Evolutionary conservation across 129 eudicot genomes (phyloP).

Genomic region (Chrysanthemum seticuspe): DNA sequence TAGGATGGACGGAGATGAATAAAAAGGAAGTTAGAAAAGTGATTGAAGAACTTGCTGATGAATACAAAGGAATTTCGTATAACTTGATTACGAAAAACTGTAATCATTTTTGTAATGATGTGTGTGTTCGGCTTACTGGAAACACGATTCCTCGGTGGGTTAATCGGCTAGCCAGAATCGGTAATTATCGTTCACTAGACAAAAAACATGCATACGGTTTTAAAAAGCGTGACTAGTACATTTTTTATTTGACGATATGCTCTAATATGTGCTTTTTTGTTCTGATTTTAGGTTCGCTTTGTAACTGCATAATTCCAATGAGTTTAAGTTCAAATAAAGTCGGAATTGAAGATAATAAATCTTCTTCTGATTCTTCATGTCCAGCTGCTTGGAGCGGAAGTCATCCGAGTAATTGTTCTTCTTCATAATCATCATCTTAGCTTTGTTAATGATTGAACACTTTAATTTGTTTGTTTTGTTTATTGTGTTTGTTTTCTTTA

Average conservation of each 20-base stretch:
- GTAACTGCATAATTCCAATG: slow-evolving; percentile 77
- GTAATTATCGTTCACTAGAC: slow-evolving; percentile 26
- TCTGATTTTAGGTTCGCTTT: slow-evolving; percentile 47
- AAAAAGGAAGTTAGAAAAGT: slow-evolving; percentile 46
- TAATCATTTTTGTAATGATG: slow-evolving; percentile 89
- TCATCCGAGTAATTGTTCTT: slow-evolving; percentile 26
- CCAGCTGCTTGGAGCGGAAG: slow-evolving; percentile 13
- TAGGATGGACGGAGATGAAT: slow-evolving; percentile 69
- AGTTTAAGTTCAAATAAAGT: slow-evolving; percentile 57
- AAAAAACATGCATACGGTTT: not conserved
- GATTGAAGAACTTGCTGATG: slow-evolving; percentile 66
- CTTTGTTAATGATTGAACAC: not conserved
- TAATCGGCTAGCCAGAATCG: slow-evolving; percentile 87
- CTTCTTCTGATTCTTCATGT: slow-evolving; percentile 44
- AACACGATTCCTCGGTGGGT: slow-evolving; percentile 85
- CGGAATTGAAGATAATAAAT: slow-evolving; percentile 49
- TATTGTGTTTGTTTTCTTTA: not conserved
- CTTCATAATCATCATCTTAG: slow-evolving; percentile 21
- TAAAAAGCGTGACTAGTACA: not conserved
- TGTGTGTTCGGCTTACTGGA: slow-evolving; percentile 63
- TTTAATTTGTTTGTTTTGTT: slow-evolving; percentile 3
- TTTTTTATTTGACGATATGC: not conserved
- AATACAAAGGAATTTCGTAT: slow-evolving; percentile 76
- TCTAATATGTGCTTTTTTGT: not conserved
- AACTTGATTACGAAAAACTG: slow-evolving; percentile 83